Base-by-base conservation (phyloP, 1,284 basidiomycete species). In the Anthracocystis panici-leucophaei region DNA sequence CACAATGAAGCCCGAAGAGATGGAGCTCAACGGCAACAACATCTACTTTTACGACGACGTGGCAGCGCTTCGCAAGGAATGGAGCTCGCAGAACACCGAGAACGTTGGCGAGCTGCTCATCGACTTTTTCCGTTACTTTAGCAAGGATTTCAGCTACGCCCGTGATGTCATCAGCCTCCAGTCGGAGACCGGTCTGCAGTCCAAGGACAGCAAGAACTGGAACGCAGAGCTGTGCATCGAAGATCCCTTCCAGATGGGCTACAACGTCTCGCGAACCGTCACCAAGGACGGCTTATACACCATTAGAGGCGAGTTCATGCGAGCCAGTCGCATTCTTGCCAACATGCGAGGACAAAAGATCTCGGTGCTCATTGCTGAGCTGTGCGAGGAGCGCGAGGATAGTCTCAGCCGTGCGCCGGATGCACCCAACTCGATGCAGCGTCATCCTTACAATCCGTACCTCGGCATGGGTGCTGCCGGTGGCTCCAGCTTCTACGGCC, bases 251-350 rank as follows among this genome's bases (percentile, higher is more conserved):
- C 95, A 98, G 86, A 89, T 89, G 41, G 91, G 94, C 78, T 99
- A 93, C 88, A 99, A 99, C 79, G 96, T 99, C 48, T 92, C 94
- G 3, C 89, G 96, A 72, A 98, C 96, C 75, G 96, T 98, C 23
- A 98, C 96, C 25, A 93, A 92, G 84, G 96, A 99, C 83, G 96
- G 96, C 1, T 88, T 98, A 55, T 97, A 97, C 85, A 94, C 93
- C 46, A 96, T 99, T 81, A 94, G 96, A 10, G 96, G 96, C 54
- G 96, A 98, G 87, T 97, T 98, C 85, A 97, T 97, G 93, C 91
- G 96, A 42, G 96, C 95, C 11, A 91, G 92, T 29, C 90, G 95
- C 52, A 81, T 86, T 40, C 75, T 87, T 3, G 63, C 75, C 44
- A 82, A 77, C 55, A 58, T 46, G 4, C 67, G 77, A 23, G 64